A percentile compares a stretch with the other conserved stretches of the same genome.
Evolutionary conservation across 768 basidiomycete species (phyloP).

Genomic region (Austroboletus eburneus): DNA sequence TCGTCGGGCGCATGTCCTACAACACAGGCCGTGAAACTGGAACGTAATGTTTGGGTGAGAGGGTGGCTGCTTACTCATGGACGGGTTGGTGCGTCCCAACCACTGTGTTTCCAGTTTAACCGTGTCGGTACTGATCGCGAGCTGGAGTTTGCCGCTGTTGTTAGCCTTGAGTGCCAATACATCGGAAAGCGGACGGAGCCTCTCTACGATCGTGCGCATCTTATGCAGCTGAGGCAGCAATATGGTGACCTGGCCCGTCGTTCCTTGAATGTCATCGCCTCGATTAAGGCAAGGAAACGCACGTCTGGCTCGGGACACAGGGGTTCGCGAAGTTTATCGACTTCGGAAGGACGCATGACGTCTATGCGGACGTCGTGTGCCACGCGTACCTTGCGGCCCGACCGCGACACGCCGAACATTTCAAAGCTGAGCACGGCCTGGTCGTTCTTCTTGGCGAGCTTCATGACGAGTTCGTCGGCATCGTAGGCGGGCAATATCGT

Average conservation of each 20-base stretch:
- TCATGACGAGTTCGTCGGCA: constrained; percentile 69
- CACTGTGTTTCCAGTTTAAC: constrained; percentile 81
- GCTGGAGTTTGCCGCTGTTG: constrained; percentile 49
- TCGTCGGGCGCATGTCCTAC: constrained; percentile 27
- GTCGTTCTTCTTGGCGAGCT: constrained; percentile 82
- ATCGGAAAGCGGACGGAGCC: constrained; percentile 66
- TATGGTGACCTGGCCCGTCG: constrained; percentile 60
- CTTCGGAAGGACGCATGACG: constrained; percentile 71
- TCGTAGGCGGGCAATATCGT: constrained; percentile 37
- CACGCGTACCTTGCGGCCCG: constrained; percentile 60
- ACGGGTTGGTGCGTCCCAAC: constrained; percentile 66
- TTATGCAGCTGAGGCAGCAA: constrained; percentile 70
- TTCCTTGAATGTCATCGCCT: constrained; percentile 3
- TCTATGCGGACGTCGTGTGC: constrained; percentile 81
- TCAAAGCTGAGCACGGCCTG: constrained; percentile 76
- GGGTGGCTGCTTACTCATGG: constrained; percentile 36
- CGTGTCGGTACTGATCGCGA: constrained; percentile 60
- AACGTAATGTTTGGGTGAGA: not conserved
- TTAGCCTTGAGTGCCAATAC: constrained; percentile 67
- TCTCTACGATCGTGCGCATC: constrained; percentile 75
- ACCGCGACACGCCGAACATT: constrained; percentile 60
- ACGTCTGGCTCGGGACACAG: constrained; percentile 86
- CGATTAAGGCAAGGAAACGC: constrained; percentile 23
- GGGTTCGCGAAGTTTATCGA: constrained; percentile 70
- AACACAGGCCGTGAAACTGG: constrained; percentile 2